Evolutionary conservation across 352 stramenopile genomes (phyloP), one percentile per base, ranked within the genome.

Genomic region (Phytophthora capsici): DNA sequence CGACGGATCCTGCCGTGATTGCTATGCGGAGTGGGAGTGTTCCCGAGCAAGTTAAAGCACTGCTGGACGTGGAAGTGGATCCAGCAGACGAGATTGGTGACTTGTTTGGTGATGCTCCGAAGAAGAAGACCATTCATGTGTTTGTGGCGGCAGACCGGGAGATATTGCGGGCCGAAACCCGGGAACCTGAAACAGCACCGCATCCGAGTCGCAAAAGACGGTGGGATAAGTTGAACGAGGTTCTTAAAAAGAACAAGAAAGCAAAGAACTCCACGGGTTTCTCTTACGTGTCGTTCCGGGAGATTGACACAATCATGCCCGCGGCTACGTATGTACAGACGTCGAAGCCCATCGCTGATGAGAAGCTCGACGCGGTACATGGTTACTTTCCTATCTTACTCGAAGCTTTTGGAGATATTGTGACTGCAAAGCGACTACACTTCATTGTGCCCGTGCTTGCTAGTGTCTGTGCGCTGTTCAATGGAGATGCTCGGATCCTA

Each of bases 401-500:
- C 19, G 63, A 75, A 16, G 50, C 57, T 25, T 57, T 57, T 43
- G 57, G 57, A 46, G 17, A 32, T 28, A 46, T 51, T 14, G 4
- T 40, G 19, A 47, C 60, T 44, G 46, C 38, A 47, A 64, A 70
- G 41, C 53, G 54, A 58, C 41, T 69, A 20, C 62, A 75, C 67
- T 63, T 66, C 26, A 63, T 75, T 37, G 54, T 56, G 1, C 60
- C 66, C 3, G 50, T 71, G 41, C 60, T 75, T 40, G 61, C 62
- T 34, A 60, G 51, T 55, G 62, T 72, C 19, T 71, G 61, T 64
- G 55, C 40, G 20, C 50, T 67, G 20, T 65, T 62, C 23, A 41
- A 75, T 49, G 60, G 55, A 63, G 67, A 59, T 14, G 45, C 65
- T 26, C 61, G 36, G 32, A 67, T 75, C 41, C 36, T 69, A 10